Percentiles rank a stretch among this genome's conserved stretches.
These are phyloP conservation scores for Leccinum ochraceum DNA, from an alignment of 768 basidiomycete genomes.

Conservation along the genomic window DNA sequence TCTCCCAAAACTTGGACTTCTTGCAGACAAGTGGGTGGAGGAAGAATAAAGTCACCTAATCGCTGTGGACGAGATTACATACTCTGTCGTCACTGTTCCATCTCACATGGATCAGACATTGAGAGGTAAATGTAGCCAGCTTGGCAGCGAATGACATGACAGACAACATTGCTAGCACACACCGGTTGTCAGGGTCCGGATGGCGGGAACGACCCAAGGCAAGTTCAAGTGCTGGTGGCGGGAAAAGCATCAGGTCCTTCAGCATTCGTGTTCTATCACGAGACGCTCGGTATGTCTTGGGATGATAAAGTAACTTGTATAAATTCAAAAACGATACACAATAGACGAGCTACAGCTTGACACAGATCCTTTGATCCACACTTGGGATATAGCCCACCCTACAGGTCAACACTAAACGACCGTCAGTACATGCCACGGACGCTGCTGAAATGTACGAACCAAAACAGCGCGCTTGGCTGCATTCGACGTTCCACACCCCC, in stretches of 20 bases:
- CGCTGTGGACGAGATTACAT: slow-evolving; percentile 1
- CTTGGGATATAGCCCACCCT: slow-evolving; percentile 15
- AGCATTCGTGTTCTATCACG: not conserved
- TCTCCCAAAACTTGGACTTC: slow-evolving; percentile 60
- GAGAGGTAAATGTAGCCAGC: slow-evolving; percentile 1
- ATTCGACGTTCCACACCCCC: slow-evolving; percentile 71
- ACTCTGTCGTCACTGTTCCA: not conserved
- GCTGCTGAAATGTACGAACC: slow-evolving; percentile 39
- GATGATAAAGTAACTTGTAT: not conserved
- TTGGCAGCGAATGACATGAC: not conserved
- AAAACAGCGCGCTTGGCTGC: slow-evolving; percentile 52
- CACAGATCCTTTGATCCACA: slow-evolving; percentile 15
- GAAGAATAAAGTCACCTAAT: slow-evolving; percentile 47
- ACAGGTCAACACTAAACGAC: slow-evolving; percentile 14
- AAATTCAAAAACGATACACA: not conserved
- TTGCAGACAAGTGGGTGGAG: slow-evolving; percentile 69
- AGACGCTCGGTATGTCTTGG: not conserved
- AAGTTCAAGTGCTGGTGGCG: not conserved
- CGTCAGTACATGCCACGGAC: slow-evolving; percentile 1
- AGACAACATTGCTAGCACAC: not conserved
- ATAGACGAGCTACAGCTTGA: slow-evolving; percentile 11
- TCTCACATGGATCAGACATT: not conserved
- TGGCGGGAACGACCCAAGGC: not conserved
- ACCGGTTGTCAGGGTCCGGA: not conserved
- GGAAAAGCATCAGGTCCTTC: not conserved